These are phyloP conservation scores for Rhizopogon vulgaris DNA, from an alignment of 768 basidiomycete species.

Conservation along the genomic window DNA sequence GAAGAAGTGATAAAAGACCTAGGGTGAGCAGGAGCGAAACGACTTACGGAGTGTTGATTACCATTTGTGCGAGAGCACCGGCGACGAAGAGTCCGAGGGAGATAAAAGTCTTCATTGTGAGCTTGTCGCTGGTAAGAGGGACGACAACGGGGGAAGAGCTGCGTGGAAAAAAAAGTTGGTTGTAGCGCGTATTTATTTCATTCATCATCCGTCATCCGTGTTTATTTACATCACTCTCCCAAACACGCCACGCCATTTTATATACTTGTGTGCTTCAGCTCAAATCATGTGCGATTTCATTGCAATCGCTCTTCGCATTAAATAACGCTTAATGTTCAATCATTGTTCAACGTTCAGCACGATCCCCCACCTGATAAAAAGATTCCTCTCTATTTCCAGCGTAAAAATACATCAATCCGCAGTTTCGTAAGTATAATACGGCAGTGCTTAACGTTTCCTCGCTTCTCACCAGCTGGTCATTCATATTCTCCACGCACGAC, in stretches of 20 bases:
- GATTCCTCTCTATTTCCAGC: neutral
- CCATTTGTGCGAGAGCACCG: conserved; percentile 42
- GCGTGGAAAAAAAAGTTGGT: conserved; percentile 13
- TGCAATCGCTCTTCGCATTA: no score
- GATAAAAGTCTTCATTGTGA: conserved; percentile 44
- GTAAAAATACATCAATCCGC: conserved; percentile 7
- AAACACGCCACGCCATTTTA: conserved; percentile 2
- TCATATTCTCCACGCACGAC: conserved; percentile 9
- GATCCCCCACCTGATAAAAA: neutral
- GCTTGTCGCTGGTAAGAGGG: conserved; percentile 8
- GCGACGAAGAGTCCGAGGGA: conserved; percentile 37
- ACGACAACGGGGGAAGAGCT: conserved; percentile 17
- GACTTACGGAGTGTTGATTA: conserved; percentile 70
- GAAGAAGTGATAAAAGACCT: conserved; percentile 2
- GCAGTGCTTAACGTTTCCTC: neutral
- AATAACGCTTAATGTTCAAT: no score
- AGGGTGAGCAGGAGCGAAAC: neutral
- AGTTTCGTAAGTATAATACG: neutral
- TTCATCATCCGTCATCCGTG: conserved; percentile 5
- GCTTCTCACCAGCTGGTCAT: neutral
- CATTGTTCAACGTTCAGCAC: neutral
- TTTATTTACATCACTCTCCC: conserved; percentile 3
- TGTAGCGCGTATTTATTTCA: conserved; percentile 21
- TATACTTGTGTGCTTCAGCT: no score
- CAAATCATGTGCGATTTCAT: no score